These are phyloP conservation scores for Biscutella auriculata DNA, from an alignment of 441 rosid species.

Conservation along the genomic window DNA sequence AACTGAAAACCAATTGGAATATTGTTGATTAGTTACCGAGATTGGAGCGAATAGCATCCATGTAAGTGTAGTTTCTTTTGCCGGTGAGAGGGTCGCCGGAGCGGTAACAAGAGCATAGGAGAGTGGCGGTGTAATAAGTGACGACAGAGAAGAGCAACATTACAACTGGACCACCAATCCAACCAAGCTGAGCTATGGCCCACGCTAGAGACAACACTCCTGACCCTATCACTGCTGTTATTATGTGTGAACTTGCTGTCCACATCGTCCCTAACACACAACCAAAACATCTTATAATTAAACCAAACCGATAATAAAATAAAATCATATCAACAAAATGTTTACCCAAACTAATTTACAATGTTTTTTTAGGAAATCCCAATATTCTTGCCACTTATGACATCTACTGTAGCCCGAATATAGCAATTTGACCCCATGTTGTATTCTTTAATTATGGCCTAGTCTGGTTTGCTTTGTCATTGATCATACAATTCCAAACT, in stretches of 20 bases:
- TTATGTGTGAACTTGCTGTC: constrained; percentile 86
- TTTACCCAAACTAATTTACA: background rate
- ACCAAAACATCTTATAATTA: background rate
- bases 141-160: constrained; percentile 66
- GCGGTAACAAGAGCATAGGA: constrained; percentile 64
- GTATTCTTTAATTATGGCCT: no score
- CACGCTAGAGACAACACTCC: constrained; percentile 78
- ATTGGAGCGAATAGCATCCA: constrained; percentile 58
- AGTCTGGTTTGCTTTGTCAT: background rate
- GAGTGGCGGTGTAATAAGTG: constrained; percentile 58
- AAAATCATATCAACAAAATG: background rate
- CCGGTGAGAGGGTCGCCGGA: constrained; percentile 55
- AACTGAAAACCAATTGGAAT: background rate
- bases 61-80: constrained; percentile 74
- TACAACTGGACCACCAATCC: constrained; percentile 71
- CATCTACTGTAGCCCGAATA: no score
- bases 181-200: constrained; percentile 81
- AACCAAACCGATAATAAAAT: background rate
- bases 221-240: constrained; percentile 85
- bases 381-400: no score
- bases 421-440: no score
- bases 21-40: constrained; percentile 57
- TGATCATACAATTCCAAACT: background rate
- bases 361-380: no score
- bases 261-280: constrained; percentile 49